A percentile compares a stretch with the other conserved stretches of the same genome.
Conservation (phyloP, 805 yeast species). For the Millerozyma acaciae region DNA sequence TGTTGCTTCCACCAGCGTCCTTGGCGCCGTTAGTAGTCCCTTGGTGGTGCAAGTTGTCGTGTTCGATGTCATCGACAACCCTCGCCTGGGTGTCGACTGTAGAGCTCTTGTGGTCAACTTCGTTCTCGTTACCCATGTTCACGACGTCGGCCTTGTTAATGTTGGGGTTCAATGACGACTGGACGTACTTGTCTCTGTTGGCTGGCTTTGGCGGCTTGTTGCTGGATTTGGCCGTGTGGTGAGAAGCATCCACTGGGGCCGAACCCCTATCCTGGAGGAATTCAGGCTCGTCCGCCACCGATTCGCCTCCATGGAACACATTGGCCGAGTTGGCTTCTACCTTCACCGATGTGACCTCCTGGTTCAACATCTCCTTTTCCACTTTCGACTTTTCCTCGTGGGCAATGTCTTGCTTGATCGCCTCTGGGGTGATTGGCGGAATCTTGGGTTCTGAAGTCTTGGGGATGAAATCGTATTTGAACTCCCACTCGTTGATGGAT, state of each 20-base stretch:
- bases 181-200: slow-evolving; percentile 38
- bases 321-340: slow-evolving; percentile 42
- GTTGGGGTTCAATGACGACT: slow-evolving; percentile 38
- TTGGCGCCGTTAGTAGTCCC: slow-evolving; percentile 7
- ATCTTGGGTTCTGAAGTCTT: slow-evolving; percentile 37
- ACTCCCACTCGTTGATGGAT: slow-evolving; percentile 48
- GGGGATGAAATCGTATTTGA: slow-evolving; percentile 44
- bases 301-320: slow-evolving; percentile 42
- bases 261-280: slow-evolving; percentile 35
- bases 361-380: slow-evolving; percentile 33
- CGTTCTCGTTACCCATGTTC: slow-evolving; percentile 31
- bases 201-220: slow-evolving; percentile 25
- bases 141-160: slow-evolving; percentile 35
- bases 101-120: slow-evolving; percentile 34
- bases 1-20: too few relatives aligned
- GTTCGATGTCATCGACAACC: slow-evolving; percentile 37
- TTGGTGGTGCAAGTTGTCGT: slow-evolving; percentile 22
- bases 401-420: slow-evolving; percentile 47
- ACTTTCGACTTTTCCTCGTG: slow-evolving; percentile 36
- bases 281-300: slow-evolving; percentile 35
- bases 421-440: slow-evolving; percentile 45
- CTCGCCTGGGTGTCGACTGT: slow-evolving; percentile 25
- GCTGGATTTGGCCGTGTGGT: slow-evolving; percentile 4
- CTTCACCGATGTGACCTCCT: slow-evolving; percentile 35
- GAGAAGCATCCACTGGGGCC: slow-evolving; percentile 30